Percentiles rank a stretch among this genome's conserved stretches.
Conservation (phyloP, 1,284 basidiomycete genomes). For the Austropuccinia psidii region DNA sequence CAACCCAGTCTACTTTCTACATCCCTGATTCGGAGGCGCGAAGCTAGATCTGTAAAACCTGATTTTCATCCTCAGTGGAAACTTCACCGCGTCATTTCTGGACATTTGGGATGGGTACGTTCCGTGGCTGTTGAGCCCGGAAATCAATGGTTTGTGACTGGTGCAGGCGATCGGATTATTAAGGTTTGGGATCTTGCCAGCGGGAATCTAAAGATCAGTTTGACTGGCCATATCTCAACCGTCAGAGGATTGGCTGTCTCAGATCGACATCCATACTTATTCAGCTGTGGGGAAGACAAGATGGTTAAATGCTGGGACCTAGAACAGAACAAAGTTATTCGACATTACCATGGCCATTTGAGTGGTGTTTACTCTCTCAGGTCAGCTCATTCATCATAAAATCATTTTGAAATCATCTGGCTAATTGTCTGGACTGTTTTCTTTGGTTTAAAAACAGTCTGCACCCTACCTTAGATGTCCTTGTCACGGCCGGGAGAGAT, state of each 20-base stretch:
- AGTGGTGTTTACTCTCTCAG: conserved; percentile 86
- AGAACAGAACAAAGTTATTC: conserved; percentile 96
- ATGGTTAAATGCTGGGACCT: conserved; percentile 99
- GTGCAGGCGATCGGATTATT: conserved; percentile 93
- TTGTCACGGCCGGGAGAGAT: conserved; percentile 90
- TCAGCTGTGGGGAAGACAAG: conserved; percentile 97
- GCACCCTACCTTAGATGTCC: conserved; percentile 89
- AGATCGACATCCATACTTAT: conserved; percentile 86
- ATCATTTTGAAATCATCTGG: background rate
- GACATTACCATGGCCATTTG: conserved; percentile 94
- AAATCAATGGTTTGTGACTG: conserved; percentile 97
- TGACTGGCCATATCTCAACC: conserved; percentile 96
- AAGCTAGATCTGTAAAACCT: conserved; percentile 82
- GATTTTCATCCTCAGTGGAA: conserved; percentile 92
- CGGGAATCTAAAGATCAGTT: conserved; percentile 84
- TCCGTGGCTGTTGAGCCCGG: conserved; percentile 91
- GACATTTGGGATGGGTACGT: conserved; percentile 97
- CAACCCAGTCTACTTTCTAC: conserved; percentile 60
- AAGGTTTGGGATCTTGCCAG: conserved; percentile 99
- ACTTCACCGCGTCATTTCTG: conserved; percentile 90
- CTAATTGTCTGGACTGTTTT: background rate
- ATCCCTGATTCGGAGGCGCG: conserved; percentile 80
- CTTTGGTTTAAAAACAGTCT: conserved; percentile 51
- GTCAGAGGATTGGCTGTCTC: conserved; percentile 91
- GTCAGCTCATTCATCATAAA: conserved; percentile 41